phyloP scores from a whole-genome alignment of 2,329 filamentous ascomycete species.

The Diaporthe ilicicola region DNA sequence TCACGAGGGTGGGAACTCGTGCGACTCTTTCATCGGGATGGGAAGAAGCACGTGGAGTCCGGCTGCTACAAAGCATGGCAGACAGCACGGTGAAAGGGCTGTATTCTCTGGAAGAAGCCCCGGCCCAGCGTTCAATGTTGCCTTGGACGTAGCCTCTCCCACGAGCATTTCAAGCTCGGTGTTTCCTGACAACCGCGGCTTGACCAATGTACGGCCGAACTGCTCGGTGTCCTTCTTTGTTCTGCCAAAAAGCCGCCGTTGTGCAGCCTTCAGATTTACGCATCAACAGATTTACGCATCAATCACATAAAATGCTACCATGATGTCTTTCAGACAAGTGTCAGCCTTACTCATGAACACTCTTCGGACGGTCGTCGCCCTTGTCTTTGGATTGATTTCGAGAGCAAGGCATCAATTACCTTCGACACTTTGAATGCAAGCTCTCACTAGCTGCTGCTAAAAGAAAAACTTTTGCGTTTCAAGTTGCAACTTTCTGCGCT shows the following conservation, averaged over 20 bases:
- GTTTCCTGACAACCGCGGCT: neutral
- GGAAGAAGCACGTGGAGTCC: neutral
- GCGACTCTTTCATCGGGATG: neutral
- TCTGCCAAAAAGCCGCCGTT: neutral
- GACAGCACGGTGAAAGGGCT: no score
- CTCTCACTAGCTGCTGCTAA: neutral
- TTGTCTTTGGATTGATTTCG: neutral
- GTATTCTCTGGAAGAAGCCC: neutral
- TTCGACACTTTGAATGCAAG: neutral
- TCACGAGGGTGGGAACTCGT: neutral
- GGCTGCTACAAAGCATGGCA: neutral
- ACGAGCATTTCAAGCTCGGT: neutral
- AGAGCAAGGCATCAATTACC: no score
- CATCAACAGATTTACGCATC: neutral
- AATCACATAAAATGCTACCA: no score
- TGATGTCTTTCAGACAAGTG: neutral
- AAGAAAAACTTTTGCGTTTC: neutral
- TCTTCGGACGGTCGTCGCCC: neutral
- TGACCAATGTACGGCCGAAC: neutral
- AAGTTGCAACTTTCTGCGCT: neutral
- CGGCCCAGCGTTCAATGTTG: no score
- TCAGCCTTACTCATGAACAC: neutral
- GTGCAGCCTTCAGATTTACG: neutral
- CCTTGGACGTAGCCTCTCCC: neutral
- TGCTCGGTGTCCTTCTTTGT: neutral